phyloP scores from a whole-genome alignment of 495 filamentous ascomycete species.

The Aspergillus cavernicola region DNA sequence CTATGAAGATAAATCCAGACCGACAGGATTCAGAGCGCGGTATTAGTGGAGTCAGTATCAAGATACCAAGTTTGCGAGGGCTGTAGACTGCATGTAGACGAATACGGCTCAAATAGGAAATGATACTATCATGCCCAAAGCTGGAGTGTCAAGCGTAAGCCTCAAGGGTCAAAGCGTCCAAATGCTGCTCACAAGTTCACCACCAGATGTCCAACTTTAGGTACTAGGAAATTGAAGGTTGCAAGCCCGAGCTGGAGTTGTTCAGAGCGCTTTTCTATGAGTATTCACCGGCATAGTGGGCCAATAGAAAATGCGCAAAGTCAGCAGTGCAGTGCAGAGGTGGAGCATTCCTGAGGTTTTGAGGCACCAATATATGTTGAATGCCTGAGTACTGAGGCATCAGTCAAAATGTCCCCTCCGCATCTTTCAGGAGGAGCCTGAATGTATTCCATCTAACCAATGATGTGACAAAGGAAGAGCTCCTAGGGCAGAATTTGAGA shows the following conservation, averaged over 20 bases:
- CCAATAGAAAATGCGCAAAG: conserved; percentile 3
- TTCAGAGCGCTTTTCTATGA: background rate
- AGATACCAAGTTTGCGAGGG: background rate
- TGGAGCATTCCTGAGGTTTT: background rate
- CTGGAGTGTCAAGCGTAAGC: too few relatives aligned
- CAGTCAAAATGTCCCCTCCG: background rate
- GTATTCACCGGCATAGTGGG: background rate
- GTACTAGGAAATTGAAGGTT: background rate
- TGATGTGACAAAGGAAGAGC: background rate
- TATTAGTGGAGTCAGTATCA: background rate
- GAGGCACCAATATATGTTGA: background rate
- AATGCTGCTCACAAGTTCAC: background rate
- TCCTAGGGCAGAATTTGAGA: background rate
- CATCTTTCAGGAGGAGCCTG: too few relatives aligned
- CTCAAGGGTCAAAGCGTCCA: conserved; percentile 1
- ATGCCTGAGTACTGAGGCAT: background rate
- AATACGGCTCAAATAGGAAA: background rate
- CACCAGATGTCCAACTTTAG: background rate
- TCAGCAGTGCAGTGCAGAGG: background rate
- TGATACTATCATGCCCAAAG: background rate
- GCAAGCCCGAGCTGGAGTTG: too few relatives aligned
- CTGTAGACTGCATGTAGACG: background rate
- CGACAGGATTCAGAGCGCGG: background rate
- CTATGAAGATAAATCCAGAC: background rate
- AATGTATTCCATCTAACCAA: too few relatives aligned